Percentiles rank a stretch among this genome's conserved stretches.
phyloP scores from a whole-genome alignment of 1,139 yeast species.

The Sugiyamaella xylanicola region DNA sequence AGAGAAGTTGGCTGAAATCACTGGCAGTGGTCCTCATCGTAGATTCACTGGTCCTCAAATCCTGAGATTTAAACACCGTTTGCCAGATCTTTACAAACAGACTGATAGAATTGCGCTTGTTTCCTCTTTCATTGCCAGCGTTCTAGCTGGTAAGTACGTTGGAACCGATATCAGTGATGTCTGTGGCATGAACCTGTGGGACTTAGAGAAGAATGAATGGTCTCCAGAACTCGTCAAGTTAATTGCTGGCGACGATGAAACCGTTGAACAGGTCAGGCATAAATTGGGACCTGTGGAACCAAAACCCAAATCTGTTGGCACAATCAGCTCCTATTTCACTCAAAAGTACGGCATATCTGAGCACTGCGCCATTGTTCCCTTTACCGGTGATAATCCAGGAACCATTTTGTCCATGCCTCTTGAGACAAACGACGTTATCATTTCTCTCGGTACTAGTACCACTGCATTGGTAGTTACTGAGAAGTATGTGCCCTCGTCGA shows the following conservation, averaged over 20 bases:
- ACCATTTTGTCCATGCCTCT: conserved; percentile 83
- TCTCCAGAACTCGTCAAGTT: conserved; percentile 53
- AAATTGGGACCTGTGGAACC: conserved; percentile 56
- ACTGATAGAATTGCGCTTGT: conserved; percentile 72
- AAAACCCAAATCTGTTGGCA: conserved; percentile 44
- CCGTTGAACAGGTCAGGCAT: conserved; percentile 43
- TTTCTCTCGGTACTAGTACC: conserved; percentile 88
- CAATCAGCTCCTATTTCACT: conserved; percentile 60
- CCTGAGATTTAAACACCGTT: conserved; percentile 63
- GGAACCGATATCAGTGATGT: conserved; percentile 82
- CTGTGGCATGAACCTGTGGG: conserved; percentile 89
- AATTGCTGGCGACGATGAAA: conserved; percentile 38
- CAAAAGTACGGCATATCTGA: conserved; percentile 60
- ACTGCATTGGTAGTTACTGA: conserved; percentile 82
- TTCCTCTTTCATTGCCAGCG: conserved; percentile 74
- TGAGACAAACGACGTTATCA: conserved; percentile 70
- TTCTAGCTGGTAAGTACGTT: conserved; percentile 65
- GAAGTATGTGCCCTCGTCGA: conserved; percentile 73
- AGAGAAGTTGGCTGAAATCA: conserved; percentile 61
- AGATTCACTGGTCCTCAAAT: conserved; percentile 92
- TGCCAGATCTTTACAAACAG: conserved; percentile 54
- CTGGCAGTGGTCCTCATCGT: conserved; percentile 89
- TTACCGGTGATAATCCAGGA: conserved; percentile 91
- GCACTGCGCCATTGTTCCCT: conserved; percentile 59
- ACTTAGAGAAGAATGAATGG: conserved; percentile 56